Evolutionary conservation across 495 filamentous ascomycete genomes (phyloP), one percentile per base, ranked within the genome.

Genomic region (Talaromyces thailandensis): DNA sequence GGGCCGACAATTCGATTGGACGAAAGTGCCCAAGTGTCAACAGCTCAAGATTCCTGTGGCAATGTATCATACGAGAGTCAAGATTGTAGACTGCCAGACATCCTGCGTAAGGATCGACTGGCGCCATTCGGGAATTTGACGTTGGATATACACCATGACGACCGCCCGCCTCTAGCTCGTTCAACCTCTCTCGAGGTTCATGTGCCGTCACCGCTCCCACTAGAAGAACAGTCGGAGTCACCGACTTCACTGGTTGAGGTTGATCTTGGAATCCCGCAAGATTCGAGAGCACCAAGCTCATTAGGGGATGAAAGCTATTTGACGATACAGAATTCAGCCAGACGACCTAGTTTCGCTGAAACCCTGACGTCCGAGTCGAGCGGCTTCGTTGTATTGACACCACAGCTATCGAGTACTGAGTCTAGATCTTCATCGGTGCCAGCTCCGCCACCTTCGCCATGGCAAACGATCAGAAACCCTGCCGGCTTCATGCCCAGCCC

Each of bases 111-210:
- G 7, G 55, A 35, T 4, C 14, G 24, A 21, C 21, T 35, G 55
- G 25, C 28, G 29, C 21, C 55, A 35, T 32, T 23, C 14, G 35
- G 7, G 11, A 60, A 48, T 45, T 18, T 45, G 23, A 45, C 28
- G 8, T 25, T 48, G n/a, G 37, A 45, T 31, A 16, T 11, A 35
- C n/a, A 21, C 9, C 43, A 31, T 61, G 59, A 26, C 35, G 37
- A 45, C 29, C 43, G 21, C n/a, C 43, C 45, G 9, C 59, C 24
- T 23, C 12, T 23, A 2, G 28, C 12, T 18, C 59, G 59, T 11
- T 61, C 59, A n/a, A 61, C 21, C 59, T 61, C 59, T 29, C 59
- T 61, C n/a, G 59, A 61, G 6, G 59, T 61, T 31, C 59, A 61
- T 40, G 59, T 40, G 21, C 18, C 40, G 8, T 61, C 59, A 18